Base-by-base conservation (phyloP, 371 early-diverging fungal species). In the Rhizopus sp. region DNA sequence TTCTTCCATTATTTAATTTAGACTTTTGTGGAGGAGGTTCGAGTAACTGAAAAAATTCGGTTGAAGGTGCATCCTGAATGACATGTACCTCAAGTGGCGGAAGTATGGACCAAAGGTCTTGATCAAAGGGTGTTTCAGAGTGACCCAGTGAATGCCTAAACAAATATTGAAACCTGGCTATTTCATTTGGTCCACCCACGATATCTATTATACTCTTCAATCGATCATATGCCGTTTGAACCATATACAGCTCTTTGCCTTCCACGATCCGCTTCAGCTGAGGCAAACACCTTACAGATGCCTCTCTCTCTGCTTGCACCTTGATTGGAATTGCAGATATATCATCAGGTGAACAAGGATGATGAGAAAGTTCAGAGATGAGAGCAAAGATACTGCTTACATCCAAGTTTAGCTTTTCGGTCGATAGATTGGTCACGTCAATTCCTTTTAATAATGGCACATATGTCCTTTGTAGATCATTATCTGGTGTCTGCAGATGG, bases 361-460 rank as follows among this genome's bases (percentile, higher is more conserved):
- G 68, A 58, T 80, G 78, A 1, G 74, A 61, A 49, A 81, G 64
- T 44, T 81, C 78, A 15, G 83, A 77, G 17, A 80, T 60, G 10
- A 86, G 64, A 1, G 78, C 75, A 15, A 86, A 50, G 4, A 77
- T 68, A 3, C 83, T 81, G 17, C 84, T 78, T 4, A 83, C 79
- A 57, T 86, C 87, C 31, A 86, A 51, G 47, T 84, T 83, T 0
- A 86, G 37, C 0, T 59, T 63, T 0, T 60, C 42, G 0, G 83
- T 77, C 7, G 70, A 63, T 3, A 55, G 2, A 15, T 65, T 57
- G 9, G 40, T n/a, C 9, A 50, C 15, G 50, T 63, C 39, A 1
- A 12, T 17, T 10, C 12, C 10, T 15, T 40, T 53, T 6, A 63
- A 17, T 8, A 50, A 42, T 0, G 60, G 58, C 53, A 23, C 4